Evolutionary conservation across 306 rosid species (phyloP).

Genomic region (Glycine soja): DNA sequence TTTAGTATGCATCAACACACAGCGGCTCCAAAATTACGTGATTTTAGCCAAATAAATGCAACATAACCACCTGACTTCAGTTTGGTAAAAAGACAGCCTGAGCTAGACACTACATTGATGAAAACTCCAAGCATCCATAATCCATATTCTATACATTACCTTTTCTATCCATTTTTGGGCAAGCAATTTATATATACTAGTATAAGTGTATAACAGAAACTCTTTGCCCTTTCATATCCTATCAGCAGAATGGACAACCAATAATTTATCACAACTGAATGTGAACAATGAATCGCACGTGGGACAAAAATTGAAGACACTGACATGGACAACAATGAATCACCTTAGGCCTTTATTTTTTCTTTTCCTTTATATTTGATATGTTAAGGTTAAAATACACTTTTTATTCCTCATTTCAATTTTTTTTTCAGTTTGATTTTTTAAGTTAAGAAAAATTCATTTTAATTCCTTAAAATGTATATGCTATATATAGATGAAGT

Average conservation of each 20-base stretch:
- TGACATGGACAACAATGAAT: too few species aligned
- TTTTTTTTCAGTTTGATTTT: too few species aligned
- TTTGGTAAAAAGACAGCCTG: conserved; percentile 8
- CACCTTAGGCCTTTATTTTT: background rate
- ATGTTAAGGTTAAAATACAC: too few species aligned
- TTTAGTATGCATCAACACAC: conserved; percentile 46
- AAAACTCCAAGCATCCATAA: conserved; percentile 17
- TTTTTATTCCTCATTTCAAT: too few species aligned
- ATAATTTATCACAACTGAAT: background rate
- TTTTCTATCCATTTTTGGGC: conserved; percentile 21
- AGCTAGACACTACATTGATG: background rate
- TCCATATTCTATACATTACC: background rate
- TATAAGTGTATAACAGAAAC: background rate
- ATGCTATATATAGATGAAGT: too few species aligned
- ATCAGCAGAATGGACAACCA: background rate
- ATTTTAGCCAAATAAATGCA: conserved; percentile 40
- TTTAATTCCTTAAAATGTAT: too few species aligned
- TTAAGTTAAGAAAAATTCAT: too few species aligned
- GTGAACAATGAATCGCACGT: conserved; percentile 6
- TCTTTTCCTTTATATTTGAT: background rate
- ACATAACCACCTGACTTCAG: conserved; percentile 35
- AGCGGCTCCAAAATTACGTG: conserved; percentile 29
- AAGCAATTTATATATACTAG: background rate
- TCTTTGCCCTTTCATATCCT: background rate
- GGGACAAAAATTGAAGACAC: too few species aligned